Percentiles rank a stretch among this genome's conserved stretches.
These are phyloP conservation scores for Boletellus sp. DNA, from an alignment of 768 basidiomycete species.

Conservation along the genomic window DNA sequence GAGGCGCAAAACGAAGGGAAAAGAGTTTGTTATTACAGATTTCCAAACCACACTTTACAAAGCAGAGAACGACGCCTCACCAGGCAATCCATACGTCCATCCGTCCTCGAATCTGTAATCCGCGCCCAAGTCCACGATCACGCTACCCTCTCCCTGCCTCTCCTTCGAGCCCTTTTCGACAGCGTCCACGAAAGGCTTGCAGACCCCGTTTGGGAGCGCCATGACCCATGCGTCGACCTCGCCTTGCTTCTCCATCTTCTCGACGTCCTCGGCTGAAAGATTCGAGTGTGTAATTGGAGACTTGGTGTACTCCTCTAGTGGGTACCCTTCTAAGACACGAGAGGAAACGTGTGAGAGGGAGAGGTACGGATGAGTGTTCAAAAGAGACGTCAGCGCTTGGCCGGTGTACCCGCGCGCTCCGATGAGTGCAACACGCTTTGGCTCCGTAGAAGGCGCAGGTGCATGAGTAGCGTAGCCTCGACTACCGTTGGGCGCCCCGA, in stretches of 20 bases:
- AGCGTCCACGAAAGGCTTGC: slow-evolving; percentile 96
- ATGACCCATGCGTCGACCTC: slow-evolving; percentile 98
- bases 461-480: slow-evolving; percentile 81
- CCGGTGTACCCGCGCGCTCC: slow-evolving; percentile 97
- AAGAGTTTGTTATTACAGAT: slow-evolving; percentile 35
- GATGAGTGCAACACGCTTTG: slow-evolving; percentile 91
- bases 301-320: slow-evolving; percentile 81
- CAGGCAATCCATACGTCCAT: slow-evolving; percentile 98
- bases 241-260: slow-evolving; percentile 82
- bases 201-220: slow-evolving; percentile 97
- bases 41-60: slow-evolving; percentile 33
- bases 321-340: slow-evolving; percentile 82
- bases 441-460: slow-evolving; percentile 45
- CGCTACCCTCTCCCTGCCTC: slow-evolving; percentile 50
- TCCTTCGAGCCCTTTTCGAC: slow-evolving; percentile 71
- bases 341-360: slow-evolving; percentile 95
- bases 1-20: slow-evolving; percentile 16
- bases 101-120: slow-evolving; percentile 93
- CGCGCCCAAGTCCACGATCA: slow-evolving; percentile 89
- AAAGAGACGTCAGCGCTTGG: slow-evolving; percentile 82
- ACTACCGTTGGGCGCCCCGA: slow-evolving; percentile 40
- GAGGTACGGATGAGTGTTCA: slow-evolving; percentile 85
- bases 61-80: slow-evolving; percentile 58
- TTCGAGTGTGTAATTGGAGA: slow-evolving; percentile 71
- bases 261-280: slow-evolving; percentile 73